Conservation (phyloP, 495 filamentous ascomycete species). For the Emericellopsis terricola region DNA sequence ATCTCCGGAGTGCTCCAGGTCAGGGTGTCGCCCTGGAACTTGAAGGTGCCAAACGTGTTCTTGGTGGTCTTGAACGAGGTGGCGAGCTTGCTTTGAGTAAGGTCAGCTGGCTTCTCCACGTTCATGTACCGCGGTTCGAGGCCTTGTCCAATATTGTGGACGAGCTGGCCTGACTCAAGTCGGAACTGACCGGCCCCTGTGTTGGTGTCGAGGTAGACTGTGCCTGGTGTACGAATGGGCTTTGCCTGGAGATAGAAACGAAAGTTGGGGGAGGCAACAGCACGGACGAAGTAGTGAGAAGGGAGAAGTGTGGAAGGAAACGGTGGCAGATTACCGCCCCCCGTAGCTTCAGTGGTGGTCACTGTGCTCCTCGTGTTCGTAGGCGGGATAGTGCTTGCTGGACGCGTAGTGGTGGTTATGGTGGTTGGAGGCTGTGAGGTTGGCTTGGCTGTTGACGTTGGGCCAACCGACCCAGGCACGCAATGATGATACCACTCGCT, state of each 20-base stretch:
- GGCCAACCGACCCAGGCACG: too few relatives aligned
- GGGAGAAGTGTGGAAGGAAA: constrained; percentile 20
- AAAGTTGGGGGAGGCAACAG: constrained; percentile 39
- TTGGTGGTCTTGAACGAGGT: constrained; percentile 31
- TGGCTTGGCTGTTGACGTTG: too few relatives aligned
- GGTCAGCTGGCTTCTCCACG: constrained; percentile 29
- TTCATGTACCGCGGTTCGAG: constrained; percentile 22
- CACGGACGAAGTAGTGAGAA: constrained; percentile 43
- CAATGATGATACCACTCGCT: too few relatives aligned
- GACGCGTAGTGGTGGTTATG: too few relatives aligned
- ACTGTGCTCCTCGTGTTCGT: too few relatives aligned
- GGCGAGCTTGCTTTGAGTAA: constrained; percentile 23
- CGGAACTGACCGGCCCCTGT: constrained; percentile 43
- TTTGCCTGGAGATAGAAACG: constrained; percentile 45
- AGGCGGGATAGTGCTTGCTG: too few relatives aligned
- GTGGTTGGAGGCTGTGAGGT: too few relatives aligned
- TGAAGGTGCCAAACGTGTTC: constrained; percentile 39
- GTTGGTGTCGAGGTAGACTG: constrained; percentile 31
- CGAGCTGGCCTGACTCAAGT: constrained; percentile 35
- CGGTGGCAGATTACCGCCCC: too few relatives aligned
- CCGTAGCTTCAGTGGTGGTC: too few relatives aligned
- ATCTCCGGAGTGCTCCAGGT: constrained; percentile 31
- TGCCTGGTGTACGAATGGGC: constrained; percentile 25
- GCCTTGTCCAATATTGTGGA: constrained; percentile 24
- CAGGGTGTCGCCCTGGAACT: constrained; percentile 35